These are phyloP conservation scores for Cudoniella acicularis DNA, from an alignment of 495 filamentous ascomycete genomes.

Conservation along the genomic window DNA sequence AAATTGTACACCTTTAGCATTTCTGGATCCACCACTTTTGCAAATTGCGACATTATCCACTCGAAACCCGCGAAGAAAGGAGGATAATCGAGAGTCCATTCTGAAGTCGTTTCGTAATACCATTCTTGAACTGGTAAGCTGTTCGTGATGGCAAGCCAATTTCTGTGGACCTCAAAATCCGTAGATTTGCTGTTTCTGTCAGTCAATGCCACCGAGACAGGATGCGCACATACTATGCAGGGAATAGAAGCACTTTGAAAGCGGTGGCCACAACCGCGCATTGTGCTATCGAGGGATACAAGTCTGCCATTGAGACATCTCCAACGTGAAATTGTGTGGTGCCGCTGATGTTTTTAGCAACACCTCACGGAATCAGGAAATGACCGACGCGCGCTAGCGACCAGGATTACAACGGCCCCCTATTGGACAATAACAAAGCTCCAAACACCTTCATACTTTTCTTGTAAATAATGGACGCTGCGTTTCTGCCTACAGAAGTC, in stretches of 20 bases:
- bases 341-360: not conserved
- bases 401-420: not conserved
- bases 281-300: conserved; percentile 82
- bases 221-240: conserved; percentile 75
- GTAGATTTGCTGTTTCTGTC: conserved; percentile 80
- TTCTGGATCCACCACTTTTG: conserved; percentile 67
- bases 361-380: not conserved
- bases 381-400: not conserved
- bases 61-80: conserved; percentile 98
- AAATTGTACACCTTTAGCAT: conserved; percentile 83
- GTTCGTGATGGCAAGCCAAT: conserved; percentile 94
- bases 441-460: not conserved
- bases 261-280: conserved; percentile 83
- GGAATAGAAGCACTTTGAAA: conserved; percentile 90
- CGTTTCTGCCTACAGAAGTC: conserved; percentile 24
- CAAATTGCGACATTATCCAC: conserved; percentile 83
- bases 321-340: not conserved
- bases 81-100: conserved; percentile 99
- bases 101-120: conserved; percentile 95
- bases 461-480: conserved; percentile 20
- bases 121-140: conserved; percentile 83
- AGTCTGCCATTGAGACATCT: conserved; percentile 62
- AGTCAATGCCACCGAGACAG: not conserved
- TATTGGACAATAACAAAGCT: conserved; percentile 4
- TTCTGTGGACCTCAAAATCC: conserved; percentile 96